Conservation (phyloP, 1,284 basidiomycete genomes). For the Apiotrichum gracile region DNA sequence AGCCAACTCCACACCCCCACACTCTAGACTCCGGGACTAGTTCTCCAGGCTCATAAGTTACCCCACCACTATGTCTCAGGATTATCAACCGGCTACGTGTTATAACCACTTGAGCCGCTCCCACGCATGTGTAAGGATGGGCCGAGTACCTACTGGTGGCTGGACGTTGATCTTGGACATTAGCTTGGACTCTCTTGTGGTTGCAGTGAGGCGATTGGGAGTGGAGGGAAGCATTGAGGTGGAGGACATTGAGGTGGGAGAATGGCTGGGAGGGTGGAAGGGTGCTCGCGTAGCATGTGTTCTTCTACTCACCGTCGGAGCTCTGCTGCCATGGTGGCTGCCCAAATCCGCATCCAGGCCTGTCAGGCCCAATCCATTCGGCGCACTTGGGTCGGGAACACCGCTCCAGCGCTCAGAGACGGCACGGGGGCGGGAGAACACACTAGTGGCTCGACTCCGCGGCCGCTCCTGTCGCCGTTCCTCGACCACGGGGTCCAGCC, state of each 20-base stretch:
- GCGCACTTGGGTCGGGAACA: background rate
- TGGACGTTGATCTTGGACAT: conserved; percentile 18
- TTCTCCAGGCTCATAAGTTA: too few species aligned
- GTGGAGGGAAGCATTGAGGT: background rate
- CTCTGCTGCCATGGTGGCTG: background rate
- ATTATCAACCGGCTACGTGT: too few species aligned
- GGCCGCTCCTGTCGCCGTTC: too few species aligned
- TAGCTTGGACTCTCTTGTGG: background rate
- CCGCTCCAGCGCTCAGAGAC: background rate
- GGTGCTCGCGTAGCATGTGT: too few species aligned
- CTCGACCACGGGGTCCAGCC: too few species aligned
- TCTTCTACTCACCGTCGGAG: background rate
- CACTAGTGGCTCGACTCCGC: background rate
- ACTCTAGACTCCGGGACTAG: too few species aligned
- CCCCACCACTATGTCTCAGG: too few species aligned
- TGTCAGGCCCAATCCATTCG: background rate
- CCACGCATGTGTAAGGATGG: background rate
- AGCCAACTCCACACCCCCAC: too few species aligned
- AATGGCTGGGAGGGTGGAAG: background rate
- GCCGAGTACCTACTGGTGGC: conserved; percentile 2
- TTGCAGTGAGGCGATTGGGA: too few species aligned
- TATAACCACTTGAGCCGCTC: background rate
- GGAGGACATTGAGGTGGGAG: background rate
- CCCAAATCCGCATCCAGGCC: background rate
- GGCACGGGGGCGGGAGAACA: background rate